Evolutionary conservation across 495 filamentous ascomycete species (phyloP).

Genomic region (Annulohypoxylon maeteangense): DNA sequence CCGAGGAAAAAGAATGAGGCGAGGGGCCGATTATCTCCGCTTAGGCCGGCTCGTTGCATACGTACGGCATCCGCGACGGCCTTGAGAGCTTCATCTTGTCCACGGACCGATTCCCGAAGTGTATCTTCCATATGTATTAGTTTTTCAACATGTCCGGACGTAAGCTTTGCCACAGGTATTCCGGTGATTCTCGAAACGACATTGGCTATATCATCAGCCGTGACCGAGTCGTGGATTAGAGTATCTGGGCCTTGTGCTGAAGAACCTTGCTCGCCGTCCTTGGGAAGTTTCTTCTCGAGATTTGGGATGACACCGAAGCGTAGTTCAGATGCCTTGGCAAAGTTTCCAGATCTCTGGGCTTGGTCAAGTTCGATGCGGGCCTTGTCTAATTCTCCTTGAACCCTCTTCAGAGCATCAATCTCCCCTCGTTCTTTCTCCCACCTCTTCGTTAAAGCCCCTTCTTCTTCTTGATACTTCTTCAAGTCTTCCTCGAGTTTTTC

Average conservation of each 20-base stretch:
- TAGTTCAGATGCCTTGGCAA: slow-evolving; percentile 85
- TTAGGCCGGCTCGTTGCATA: slow-evolving; percentile 92
- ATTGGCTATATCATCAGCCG: slow-evolving; percentile 88
- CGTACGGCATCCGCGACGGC: slow-evolving; percentile 93
- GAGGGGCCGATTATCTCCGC: slow-evolving; percentile 87
- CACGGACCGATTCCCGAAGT: slow-evolving; percentile 83
- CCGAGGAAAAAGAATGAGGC: slow-evolving; percentile 98
- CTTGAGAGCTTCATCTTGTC: slow-evolving; percentile 91
- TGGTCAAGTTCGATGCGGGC: slow-evolving; percentile 86
- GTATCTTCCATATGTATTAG: slow-evolving; percentile 94
- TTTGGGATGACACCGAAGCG: slow-evolving; percentile 85
- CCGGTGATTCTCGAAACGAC: slow-evolving; percentile 93
- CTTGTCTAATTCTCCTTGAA: slow-evolving; percentile 84
- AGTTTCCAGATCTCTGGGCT: slow-evolving; percentile 91
- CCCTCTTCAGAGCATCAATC: slow-evolving; percentile 84
- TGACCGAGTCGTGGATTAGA: slow-evolving; percentile 91
- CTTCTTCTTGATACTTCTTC: slow-evolving; percentile 77
- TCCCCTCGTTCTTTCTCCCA: slow-evolving; percentile 93
- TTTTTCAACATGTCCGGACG: slow-evolving; percentile 91
- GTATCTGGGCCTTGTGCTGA: slow-evolving; percentile 59
- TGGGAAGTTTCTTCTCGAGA: slow-evolving; percentile 80
- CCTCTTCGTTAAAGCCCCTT: slow-evolving; percentile 70
- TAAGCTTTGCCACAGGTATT: slow-evolving; percentile 90
- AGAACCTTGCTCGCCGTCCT: slow-evolving; percentile 68
- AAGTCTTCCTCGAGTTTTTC: slow-evolving; percentile 82